Evolutionary conservation across 2,329 filamentous ascomycete genomes (phyloP).

Genomic region (Diaporthe destruens): DNA sequence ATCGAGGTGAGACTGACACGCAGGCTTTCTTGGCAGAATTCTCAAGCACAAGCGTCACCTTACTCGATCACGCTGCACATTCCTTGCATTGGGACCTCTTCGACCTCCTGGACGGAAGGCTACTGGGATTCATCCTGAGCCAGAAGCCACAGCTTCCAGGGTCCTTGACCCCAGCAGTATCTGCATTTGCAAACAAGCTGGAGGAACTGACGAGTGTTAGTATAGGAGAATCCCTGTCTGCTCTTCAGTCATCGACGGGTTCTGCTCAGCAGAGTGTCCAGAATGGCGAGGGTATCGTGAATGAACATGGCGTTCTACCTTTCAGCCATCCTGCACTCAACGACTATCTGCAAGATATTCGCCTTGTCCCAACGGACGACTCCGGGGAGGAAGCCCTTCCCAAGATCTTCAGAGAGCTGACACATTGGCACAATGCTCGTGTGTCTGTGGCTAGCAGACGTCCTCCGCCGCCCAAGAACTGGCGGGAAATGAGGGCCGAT

Average conservation of each 20-base stretch:
- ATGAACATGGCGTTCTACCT: conserved; percentile 51
- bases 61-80: conserved; percentile 40
- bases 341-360: conserved; percentile 57
- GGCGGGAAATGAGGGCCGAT: conserved; percentile 59
- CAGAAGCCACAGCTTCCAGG: conserved; percentile 32
- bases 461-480: conserved; percentile 46
- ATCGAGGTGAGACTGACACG: neutral
- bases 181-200: conserved; percentile 37
- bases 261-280: neutral
- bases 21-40: conserved; percentile 33
- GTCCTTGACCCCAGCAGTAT: conserved; percentile 28
- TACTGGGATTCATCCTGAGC: conserved; percentile 35
- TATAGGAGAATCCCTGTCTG: neutral
- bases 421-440: conserved; percentile 74
- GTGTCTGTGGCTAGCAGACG: conserved; percentile 59
- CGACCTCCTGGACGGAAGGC: conserved; percentile 45
- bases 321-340: conserved; percentile 63
- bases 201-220: conserved; percentile 33
- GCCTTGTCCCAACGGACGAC: conserved; percentile 50
- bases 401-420: conserved; percentile 61
- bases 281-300: conserved; percentile 12
- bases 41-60: conserved; percentile 2
- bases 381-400: conserved; percentile 45
- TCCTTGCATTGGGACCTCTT: conserved; percentile 45
- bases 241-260: neutral